Evolutionary conservation across 768 basidiomycete species (phyloP).

Genomic region (Phanerodontia chrysosporium): DNA sequence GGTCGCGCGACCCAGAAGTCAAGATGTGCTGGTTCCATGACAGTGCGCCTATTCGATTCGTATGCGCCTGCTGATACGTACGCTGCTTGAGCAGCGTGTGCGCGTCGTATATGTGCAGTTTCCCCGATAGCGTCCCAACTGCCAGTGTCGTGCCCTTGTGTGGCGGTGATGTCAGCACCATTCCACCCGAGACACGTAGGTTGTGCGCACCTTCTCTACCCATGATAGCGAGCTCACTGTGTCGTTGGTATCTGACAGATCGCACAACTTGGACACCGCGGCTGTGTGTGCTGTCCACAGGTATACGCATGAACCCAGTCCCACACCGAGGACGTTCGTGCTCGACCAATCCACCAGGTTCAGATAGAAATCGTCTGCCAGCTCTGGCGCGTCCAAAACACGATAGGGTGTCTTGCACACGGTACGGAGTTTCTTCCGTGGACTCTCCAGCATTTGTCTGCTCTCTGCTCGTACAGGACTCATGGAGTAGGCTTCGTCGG

Average conservation of each 20-base stretch:
- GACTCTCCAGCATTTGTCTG: conserved; percentile 78
- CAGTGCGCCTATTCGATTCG: conserved; percentile 86
- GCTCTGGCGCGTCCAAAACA: conserved; percentile 93
- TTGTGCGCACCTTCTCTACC: conserved; percentile 67
- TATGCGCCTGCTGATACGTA: conserved; percentile 81
- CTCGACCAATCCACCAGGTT: conserved; percentile 97
- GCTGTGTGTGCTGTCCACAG: conserved; percentile 96
- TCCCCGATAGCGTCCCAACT: conserved; percentile 86
- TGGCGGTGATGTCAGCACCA: conserved; percentile 13
- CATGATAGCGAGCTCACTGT: conserved; percentile 86
- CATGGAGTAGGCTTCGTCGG: conserved; percentile 85
- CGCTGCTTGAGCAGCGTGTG: conserved; percentile 68
- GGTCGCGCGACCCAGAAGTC: conserved; percentile 88
- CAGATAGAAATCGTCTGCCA: conserved; percentile 97
- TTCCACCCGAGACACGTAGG: neutral
- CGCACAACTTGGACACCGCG: conserved; percentile 87
- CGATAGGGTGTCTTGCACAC: conserved; percentile 96
- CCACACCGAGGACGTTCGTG: conserved; percentile 92
- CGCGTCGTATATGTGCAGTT: conserved; percentile 92
- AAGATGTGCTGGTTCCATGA: conserved; percentile 91
- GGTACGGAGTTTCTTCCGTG: conserved; percentile 72
- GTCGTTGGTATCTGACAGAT: conserved; percentile 60
- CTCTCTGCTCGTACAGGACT: conserved; percentile 85
- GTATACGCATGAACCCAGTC: conserved; percentile 88
- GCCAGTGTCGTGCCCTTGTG: conserved; percentile 79